Percentiles rank a stretch among this genome's conserved stretches.
phyloP scores from a whole-genome alignment of 2,329 filamentous ascomycete species.

The Botryotinia calthae region DNA sequence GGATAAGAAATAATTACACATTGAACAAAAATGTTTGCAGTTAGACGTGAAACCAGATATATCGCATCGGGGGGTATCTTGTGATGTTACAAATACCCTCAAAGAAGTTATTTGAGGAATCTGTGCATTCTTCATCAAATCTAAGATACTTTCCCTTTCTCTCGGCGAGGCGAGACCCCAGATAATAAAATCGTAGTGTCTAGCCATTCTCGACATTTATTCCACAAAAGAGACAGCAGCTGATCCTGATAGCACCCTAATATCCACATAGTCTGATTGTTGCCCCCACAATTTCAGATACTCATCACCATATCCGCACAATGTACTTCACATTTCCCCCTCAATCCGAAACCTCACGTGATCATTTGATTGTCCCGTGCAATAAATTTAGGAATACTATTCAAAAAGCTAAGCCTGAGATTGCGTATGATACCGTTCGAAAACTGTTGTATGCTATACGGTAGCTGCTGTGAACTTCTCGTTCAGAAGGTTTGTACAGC shows the following conservation, averaged over 20 bases:
- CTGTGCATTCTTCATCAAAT: too few species aligned
- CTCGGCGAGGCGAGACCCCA: too few species aligned
- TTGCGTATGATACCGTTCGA: neutral
- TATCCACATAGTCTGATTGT: too few species aligned
- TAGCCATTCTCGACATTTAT: too few species aligned
- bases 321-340: neutral
- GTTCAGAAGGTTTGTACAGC: neutral
- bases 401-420: neutral
- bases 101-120: neutral
- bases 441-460: neutral
- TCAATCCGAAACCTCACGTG: neutral
- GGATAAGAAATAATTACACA: neutral
- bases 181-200: too few species aligned
- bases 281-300: too few species aligned
- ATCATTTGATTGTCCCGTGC: neutral
- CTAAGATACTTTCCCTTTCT: too few species aligned
- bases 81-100: too few species aligned
- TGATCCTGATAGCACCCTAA: too few species aligned
- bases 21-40: too few species aligned
- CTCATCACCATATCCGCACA: neutral
- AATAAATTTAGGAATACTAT: neutral
- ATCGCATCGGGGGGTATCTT: too few species aligned
- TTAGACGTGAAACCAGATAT: neutral
- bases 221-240: too few species aligned
- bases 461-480: fast-evolving